Base-by-base conservation (phyloP, 345 rosid species). In the Limnanthes douglasii region DNA sequence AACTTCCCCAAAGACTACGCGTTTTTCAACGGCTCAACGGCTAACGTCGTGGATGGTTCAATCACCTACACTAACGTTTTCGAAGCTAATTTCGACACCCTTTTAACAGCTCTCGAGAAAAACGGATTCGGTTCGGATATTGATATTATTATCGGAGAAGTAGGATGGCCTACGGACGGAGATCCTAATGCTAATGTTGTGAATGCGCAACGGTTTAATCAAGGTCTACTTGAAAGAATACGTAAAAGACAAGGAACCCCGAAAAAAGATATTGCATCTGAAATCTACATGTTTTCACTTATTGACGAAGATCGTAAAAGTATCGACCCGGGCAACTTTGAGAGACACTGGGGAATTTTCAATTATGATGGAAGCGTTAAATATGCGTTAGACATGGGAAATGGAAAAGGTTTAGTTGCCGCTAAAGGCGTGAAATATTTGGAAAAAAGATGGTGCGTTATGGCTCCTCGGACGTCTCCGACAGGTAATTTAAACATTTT, bases 141-240 rank as follows among this genome's bases (percentile, higher is more conserved):
- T 53, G 82, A 81, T 7, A 62, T 92, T 34, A 62, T 92, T 31
- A 45, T 85, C 15, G 99, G 96, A 1, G 96, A 92, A 57, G 90
- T 92, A 1, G 90, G 96, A 0, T 92, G 99, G 99, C 93, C 86
- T 0, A 73, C 90, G 1, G 99, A 92, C 26, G 93, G 96, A 8
- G 80, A 73, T 36, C 48, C 32, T 0, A 61, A 62, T 32, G 96
- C 96, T 2, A 85, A 64, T 20, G 5, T 56, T 0, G 52, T 34
- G n/a, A 17, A 65, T 45, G 90, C 94, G 10, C 69, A 50, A 10
- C 54, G 80, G 11, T 92, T 92, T 62, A 85, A 81, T 41, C 99
- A 92, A 37, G 94, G 93, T 6, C 65, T 92, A 5, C 0, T 92
- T 32, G 39, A 62, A 18, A 77, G 74, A 0, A 78, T 92, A 19